Evolutionary conservation across 805 yeast genomes (phyloP), one percentile per base, ranked within the genome.

Genomic region (Candida orba): DNA sequence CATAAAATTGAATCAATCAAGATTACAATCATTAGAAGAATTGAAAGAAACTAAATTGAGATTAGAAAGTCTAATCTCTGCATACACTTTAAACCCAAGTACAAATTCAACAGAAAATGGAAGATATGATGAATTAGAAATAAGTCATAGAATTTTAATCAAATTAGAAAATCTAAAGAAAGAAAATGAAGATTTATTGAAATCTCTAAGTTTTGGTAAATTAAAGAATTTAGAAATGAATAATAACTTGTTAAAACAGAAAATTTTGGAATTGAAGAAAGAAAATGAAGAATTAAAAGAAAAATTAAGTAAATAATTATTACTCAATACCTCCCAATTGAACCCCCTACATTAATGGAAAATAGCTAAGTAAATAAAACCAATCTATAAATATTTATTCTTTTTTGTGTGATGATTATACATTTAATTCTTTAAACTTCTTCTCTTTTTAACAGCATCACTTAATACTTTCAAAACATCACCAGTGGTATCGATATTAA

Each of bases 401-500:
- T n/a, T 6, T 8, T 15, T 17, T 20, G 22, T 20, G 5, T 20
- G 22, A 4, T 7, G 8, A n/a, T 8, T 31, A 4, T 15, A n/a
- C 4, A 31, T n/a, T 15, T 15, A 17, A 8, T 39, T 35, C 18
- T 43, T 41, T 32, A 47, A 37, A 10, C 45, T 27, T 73, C 97
- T 82, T 73, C 97, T 83, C 39, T 71, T 69, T 64, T 78, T 76
- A 27, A 91, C 93, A 47, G 96, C 95, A 30, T 75, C 75, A 23
- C 97, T 81, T 56, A 91, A 76, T 41, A 71, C 69, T 41, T 72
- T 74, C 54, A 91, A 72, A 43, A 88, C 91, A 23, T 64, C 67
- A 39, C 73, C 91, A 15, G 99, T 91, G 39, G 79, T 71, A 42
- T 84, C 93, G 88, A 95, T 87, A 47, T 87, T 76, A 48, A 91